These are phyloP conservation scores for Lojkania enalia DNA, from an alignment of 2,329 filamentous ascomycete genomes.

Conservation along the genomic window DNA sequence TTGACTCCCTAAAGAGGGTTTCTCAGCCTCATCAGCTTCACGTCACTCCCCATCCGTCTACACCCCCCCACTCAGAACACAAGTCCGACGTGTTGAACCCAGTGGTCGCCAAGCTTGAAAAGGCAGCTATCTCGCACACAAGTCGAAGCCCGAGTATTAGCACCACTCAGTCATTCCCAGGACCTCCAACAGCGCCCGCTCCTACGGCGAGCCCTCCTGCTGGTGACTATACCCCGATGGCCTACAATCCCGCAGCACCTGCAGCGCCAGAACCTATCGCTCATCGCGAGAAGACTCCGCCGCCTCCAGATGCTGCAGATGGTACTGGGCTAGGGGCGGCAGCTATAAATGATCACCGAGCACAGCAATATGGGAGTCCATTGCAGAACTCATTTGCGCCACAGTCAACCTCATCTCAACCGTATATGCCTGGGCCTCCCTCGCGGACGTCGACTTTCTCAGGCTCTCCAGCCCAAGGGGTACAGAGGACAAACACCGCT, in stretches of 20 bases:
- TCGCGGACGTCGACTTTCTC: constrained; percentile 41
- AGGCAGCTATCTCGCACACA: constrained; percentile 65
- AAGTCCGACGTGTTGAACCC: constrained; percentile 61
- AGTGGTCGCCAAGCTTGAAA: constrained; percentile 74
- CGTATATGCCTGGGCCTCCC: constrained; percentile 50
- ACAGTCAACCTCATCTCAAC: constrained; percentile 37
- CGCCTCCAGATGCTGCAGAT: constrained; percentile 66
- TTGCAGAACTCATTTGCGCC: constrained; percentile 39
- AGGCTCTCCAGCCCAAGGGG: constrained; percentile 28
- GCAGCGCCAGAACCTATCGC: constrained; percentile 71
- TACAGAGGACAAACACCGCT: constrained; percentile 40
- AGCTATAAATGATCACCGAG: constrained; percentile 45
- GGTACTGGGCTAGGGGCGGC: constrained; percentile 50
- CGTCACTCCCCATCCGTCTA: constrained; percentile 41
- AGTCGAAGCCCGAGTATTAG: constrained; percentile 43
- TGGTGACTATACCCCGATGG: constrained; percentile 62
- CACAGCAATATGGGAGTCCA: constrained; percentile 34
- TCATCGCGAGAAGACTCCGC: constrained; percentile 78
- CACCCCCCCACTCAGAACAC: constrained; percentile 48
- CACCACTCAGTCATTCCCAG: constrained; percentile 44
- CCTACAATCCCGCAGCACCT: constrained; percentile 79
- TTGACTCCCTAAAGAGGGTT: constrained; percentile 68
- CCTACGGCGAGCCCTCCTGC: constrained; percentile 33
- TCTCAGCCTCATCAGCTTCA: constrained; percentile 61
- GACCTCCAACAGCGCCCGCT: constrained; percentile 41